These are phyloP conservation scores for Bryopsis sp. DNA, from an alignment of 139 green algal genomes.

Conservation along the genomic window DNA sequence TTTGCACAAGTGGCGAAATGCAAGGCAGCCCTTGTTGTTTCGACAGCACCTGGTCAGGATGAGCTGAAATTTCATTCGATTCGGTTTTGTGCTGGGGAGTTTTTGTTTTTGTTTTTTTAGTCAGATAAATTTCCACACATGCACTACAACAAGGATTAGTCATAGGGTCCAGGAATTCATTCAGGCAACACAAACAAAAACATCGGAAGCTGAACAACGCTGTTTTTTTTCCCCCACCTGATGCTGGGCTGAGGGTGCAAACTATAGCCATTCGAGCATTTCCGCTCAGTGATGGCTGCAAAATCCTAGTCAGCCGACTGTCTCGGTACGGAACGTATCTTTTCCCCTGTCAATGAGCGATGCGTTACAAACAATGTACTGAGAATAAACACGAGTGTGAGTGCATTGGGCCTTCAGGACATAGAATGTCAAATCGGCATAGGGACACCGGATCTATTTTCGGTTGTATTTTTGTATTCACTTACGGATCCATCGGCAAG, in stretches of 20 bases:
- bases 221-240: slow-evolving; percentile 29
- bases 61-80: neutral
- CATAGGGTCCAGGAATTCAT: no score
- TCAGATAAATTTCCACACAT: slow-evolving; percentile 12
- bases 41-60: slow-evolving; percentile 25
- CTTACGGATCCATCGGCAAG: slow-evolving; percentile 38
- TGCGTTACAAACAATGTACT: neutral
- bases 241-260: slow-evolving; percentile 73
- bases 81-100: no score
- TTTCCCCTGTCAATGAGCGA: slow-evolving; percentile 21
- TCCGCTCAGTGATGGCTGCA: slow-evolving; percentile 81
- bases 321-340: slow-evolving; percentile 71
- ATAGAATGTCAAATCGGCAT: no score
- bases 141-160: no score
- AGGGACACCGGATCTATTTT: neutral
- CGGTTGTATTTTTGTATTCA: slow-evolving; percentile 13
- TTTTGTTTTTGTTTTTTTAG: no score
- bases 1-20: slow-evolving; percentile 88
- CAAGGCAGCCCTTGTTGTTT: slow-evolving; percentile 64
- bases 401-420: neutral
- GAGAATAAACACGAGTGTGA: neutral
- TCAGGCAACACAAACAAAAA: no score
- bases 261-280: slow-evolving; percentile 92
- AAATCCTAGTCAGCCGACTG: slow-evolving; percentile 79
- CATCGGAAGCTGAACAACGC: neutral